Conservation (phyloP, 108 stramenopile species). For the Pseudonitzschia multiseries region DNA sequence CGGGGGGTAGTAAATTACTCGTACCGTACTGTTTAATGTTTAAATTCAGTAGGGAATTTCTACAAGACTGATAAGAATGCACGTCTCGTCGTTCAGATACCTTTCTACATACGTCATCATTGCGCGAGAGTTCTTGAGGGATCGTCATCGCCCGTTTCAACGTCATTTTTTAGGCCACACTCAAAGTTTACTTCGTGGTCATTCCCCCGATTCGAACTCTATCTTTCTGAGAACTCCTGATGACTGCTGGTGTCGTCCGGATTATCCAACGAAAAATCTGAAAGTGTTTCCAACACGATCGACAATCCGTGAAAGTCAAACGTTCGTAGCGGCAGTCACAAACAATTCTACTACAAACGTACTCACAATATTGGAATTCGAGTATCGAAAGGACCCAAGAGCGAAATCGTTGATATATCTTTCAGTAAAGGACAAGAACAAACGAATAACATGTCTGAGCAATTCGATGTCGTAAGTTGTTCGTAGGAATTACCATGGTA, state of each 20-base stretch:
- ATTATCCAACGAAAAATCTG: constrained; percentile 1
- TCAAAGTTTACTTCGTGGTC: neutral
- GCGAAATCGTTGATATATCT: neutral
- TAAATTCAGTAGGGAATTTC: no score
- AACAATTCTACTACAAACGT: neutral
- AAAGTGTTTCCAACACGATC: neutral
- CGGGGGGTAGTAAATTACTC: no score
- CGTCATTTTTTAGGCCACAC: neutral
- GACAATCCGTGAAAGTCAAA: neutral
- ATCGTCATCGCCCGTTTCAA: neutral
- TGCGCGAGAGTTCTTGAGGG: neutral
- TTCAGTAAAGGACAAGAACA: neutral
- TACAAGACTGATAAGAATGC: neutral
- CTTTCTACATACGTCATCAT: neutral
- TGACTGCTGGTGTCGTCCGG: neutral
- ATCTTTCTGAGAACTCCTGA: neutral
- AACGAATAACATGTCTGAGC: constrained; percentile 40
- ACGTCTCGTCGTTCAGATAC: neutral
- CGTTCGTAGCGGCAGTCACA: neutral
- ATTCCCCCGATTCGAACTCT: neutral
- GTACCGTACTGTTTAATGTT: no score
- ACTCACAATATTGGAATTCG: neutral
- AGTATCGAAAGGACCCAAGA: neutral
- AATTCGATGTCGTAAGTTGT: constrained; percentile 58
- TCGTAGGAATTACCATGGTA: neutral